These are phyloP conservation scores for Blumeriella jaapii DNA, from an alignment of 2,329 filamentous ascomycete genomes.

Conservation along the genomic window DNA sequence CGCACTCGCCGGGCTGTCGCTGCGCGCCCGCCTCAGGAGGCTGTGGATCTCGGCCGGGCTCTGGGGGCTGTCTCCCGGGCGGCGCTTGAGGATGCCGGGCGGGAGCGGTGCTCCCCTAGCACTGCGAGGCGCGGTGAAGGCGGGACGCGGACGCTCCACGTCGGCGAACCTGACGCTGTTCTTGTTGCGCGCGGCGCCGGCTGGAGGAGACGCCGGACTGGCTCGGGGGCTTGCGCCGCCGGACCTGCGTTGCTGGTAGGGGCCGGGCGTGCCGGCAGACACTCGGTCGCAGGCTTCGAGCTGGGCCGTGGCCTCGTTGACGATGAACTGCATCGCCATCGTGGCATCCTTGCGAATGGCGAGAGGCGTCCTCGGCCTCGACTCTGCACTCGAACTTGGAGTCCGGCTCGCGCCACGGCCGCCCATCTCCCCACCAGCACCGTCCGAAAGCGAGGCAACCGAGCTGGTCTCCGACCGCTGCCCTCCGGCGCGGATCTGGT, in stretches of 20 bases:
- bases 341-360: not conserved
- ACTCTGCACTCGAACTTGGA: not conserved
- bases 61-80: not conserved
- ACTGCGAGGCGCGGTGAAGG: too few relatives aligned
- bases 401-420: not conserved
- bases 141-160: too few relatives aligned
- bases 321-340: not conserved
- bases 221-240: not conserved
- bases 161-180: too few relatives aligned
- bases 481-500: too few relatives aligned
- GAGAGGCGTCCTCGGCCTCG: too few relatives aligned
- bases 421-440: constrained; percentile 16
- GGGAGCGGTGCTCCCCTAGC: too few relatives aligned
- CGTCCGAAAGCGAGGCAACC: too few relatives aligned
- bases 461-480: too few relatives aligned
- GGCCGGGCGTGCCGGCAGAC: not conserved
- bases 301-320: not conserved
- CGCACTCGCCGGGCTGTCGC: not conserved
- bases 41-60: not conserved
- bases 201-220: not conserved
- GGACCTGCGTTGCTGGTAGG: not conserved
- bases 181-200: too few relatives aligned
- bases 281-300: constrained; percentile 4
- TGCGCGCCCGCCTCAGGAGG: not conserved
- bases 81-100: too few relatives aligned